phyloP scores from a whole-genome alignment of 2,329 filamentous ascomycete genomes.

The Byssoonygena ceratinophila region DNA sequence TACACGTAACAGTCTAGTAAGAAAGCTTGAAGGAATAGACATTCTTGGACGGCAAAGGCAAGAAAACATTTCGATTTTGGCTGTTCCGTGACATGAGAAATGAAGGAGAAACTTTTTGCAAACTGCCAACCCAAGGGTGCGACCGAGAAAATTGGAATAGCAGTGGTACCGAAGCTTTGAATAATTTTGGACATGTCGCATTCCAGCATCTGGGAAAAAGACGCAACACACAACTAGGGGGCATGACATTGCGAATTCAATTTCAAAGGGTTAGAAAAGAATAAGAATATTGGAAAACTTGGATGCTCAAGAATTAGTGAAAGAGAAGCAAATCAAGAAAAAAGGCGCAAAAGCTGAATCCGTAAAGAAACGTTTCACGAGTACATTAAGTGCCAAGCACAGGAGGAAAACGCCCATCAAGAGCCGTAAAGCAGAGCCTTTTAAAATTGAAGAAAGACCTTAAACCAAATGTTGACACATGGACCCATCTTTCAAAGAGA shows the following conservation, averaged over 20 bases:
- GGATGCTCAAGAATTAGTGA: background rate
- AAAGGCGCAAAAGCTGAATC: conserved; percentile 15
- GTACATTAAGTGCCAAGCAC: conserved; percentile 33
- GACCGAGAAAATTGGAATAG: conserved; percentile 23
- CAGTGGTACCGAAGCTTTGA: conserved; percentile 5
- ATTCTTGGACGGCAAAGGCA: conserved; percentile 8
- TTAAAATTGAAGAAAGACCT: conserved; percentile 21
- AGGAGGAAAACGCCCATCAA: conserved; percentile 36
- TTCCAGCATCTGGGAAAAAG: conserved; percentile 6
- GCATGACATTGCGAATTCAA: conserved; percentile 3
- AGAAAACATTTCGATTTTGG: conserved; percentile 10
- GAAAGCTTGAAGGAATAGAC: conserved; percentile 6
- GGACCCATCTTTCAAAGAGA: conserved; percentile 34
- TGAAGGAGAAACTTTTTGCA: conserved; percentile 35
- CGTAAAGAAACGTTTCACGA: conserved; percentile 16
- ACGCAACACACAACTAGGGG: background rate
- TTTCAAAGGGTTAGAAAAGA: conserved; percentile 2
- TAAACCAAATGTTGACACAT: conserved; percentile 29
- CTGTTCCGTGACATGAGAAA: conserved; percentile 11
- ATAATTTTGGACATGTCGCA: conserved; percentile 8
- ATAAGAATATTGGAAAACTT: conserved; percentile 1
- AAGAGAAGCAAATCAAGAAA: no score
- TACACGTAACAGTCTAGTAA: conserved; percentile 11
- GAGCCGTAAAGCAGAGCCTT: conserved; percentile 33
- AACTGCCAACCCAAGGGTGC: conserved; percentile 35